Evolutionary conservation across 2,329 filamentous ascomycete species (phyloP).

Genomic region (Ceratocystis lukuohia): DNA sequence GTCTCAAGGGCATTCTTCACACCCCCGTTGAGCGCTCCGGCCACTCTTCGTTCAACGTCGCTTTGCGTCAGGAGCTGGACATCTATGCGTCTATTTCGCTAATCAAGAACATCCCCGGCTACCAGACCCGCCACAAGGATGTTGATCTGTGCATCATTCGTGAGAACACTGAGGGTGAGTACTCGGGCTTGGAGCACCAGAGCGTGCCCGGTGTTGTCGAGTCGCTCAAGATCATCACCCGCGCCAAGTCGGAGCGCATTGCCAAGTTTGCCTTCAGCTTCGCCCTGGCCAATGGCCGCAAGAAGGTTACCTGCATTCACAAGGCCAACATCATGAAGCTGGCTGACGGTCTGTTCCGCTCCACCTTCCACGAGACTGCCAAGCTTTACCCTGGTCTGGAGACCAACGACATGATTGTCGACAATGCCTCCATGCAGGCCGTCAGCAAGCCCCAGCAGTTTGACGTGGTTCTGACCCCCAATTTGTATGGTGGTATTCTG

Average conservation of each 20-base stretch:
- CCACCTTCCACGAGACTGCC: constrained; percentile 84
- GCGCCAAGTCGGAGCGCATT: constrained; percentile 97
- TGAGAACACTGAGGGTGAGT: constrained; percentile 99
- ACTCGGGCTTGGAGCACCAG: constrained; percentile 97
- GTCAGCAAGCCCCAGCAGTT: constrained; percentile 95
- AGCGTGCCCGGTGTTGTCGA: constrained; percentile 92
- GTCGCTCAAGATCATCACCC: constrained; percentile 99
- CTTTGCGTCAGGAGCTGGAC: constrained; percentile 96
- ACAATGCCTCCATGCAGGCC: constrained; percentile 99
- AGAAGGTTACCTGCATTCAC: constrained; percentile 99
- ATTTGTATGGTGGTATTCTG: constrained; percentile 95
- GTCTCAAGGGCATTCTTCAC: constrained; percentile 96
- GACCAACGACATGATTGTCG: constrained; percentile 99
- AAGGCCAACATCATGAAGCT: constrained; percentile 99
- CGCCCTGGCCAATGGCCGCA: constrained; percentile 93
- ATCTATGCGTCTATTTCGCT: constrained; percentile 97
- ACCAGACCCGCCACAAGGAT: constrained; percentile 91
- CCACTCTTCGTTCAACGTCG: constrained; percentile 99
- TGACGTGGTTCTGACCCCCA: constrained; percentile 99
- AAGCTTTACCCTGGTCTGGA: constrained; percentile 93
- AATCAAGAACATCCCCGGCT: constrained; percentile 99
- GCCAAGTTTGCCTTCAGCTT: constrained; percentile 98
- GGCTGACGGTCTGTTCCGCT: constrained; percentile 95
- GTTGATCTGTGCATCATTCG: constrained; percentile 99
- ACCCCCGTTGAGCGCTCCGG: constrained; percentile 93